A percentile compares a stretch with the other conserved stretches of the same genome.
These are phyloP conservation scores for Kockiozyma suomiensis DNA, from an alignment of 805 yeast genomes.

Conservation along the genomic window DNA sequence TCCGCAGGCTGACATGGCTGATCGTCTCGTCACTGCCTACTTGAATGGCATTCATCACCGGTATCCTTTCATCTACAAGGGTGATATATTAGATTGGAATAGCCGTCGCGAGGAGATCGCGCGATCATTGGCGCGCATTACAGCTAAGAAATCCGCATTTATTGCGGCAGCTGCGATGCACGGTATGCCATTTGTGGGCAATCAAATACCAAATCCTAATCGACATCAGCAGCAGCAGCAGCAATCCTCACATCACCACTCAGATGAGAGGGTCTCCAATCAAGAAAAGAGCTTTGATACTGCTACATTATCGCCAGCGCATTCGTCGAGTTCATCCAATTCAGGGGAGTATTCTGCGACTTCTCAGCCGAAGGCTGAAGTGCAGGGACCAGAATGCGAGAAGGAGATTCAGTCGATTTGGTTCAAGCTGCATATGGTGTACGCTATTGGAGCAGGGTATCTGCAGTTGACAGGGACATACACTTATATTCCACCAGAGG, in stretches of 20 bases:
- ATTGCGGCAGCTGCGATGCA: not conserved
- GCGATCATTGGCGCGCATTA: constrained; percentile 10
- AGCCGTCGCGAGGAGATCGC: constrained; percentile 20
- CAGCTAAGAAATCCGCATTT: constrained; percentile 6
- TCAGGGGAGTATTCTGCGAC: not conserved
- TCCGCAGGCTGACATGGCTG: constrained; percentile 21
- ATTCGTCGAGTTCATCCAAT: not conserved
- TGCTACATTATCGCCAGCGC: not conserved
- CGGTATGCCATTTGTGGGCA: not conserved
- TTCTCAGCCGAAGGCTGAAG: not conserved
- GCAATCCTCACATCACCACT: not conserved
- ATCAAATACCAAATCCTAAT: not conserved
- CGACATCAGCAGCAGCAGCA: not conserved
- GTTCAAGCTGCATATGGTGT: constrained; percentile 32
- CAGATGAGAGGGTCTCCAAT: not conserved
- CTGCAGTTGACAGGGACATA: constrained; percentile 27
- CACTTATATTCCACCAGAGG: constrained; percentile 27
- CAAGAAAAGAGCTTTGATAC: not conserved
- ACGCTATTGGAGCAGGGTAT: constrained; percentile 32
- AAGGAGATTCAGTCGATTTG: constrained; percentile 15
- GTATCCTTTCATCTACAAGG: constrained; percentile 25
- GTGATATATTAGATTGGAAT: constrained; percentile 21
- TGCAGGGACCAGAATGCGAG: constrained; percentile 1
- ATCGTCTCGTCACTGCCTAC: constrained; percentile 25
- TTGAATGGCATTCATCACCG: constrained; percentile 26